Conservation (phyloP, 2,329 filamentous ascomycete species). For the Acephala macrosclerotiorum region DNA sequence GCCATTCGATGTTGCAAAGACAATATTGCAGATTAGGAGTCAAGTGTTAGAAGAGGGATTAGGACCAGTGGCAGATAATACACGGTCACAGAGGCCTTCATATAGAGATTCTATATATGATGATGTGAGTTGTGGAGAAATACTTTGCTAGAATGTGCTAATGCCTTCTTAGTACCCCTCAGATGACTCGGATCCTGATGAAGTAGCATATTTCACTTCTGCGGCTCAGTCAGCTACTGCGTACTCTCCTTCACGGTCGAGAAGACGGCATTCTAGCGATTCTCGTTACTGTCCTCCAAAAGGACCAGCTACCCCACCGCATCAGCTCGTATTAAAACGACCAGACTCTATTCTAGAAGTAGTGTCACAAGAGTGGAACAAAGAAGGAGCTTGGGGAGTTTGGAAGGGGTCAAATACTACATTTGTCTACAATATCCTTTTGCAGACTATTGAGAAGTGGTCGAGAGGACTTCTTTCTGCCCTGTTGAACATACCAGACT, state of each 20-base stretch:
- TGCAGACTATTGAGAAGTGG: slow-evolving; percentile 91
- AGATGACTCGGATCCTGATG: slow-evolving; percentile 78
- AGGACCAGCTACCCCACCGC: slow-evolving; percentile 47
- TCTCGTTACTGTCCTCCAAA: slow-evolving; percentile 42
- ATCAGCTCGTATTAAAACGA: slow-evolving; percentile 75
- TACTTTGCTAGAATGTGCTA: slow-evolving; percentile 25
- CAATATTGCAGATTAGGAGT: slow-evolving; percentile 78
- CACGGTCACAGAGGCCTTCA: slow-evolving; percentile 25
- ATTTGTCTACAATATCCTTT: slow-evolving; percentile 87
- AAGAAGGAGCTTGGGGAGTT: slow-evolving; percentile 87
- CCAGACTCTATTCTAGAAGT: slow-evolving; percentile 86
- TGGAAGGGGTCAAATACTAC: slow-evolving; percentile 95
- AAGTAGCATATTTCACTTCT: slow-evolving; percentile 86
- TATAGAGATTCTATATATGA: slow-evolving; percentile 38
- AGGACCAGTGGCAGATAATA: slow-evolving; percentile 30
- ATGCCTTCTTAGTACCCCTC: slow-evolving; percentile 51
- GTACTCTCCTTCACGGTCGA: slow-evolving; percentile 49
- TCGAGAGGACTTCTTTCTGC: slow-evolving; percentile 90
- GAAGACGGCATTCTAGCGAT: slow-evolving; percentile 41
- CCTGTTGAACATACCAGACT: slow-evolving; percentile 86
- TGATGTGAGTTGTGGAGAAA: slow-evolving; percentile 33
- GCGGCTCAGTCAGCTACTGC: slow-evolving; percentile 50
- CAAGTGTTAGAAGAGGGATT: slow-evolving; percentile 49
- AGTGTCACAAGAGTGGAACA: slow-evolving; percentile 86
- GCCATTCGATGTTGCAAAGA: slow-evolving; percentile 97